These are phyloP conservation scores for Rhexocercosporidium sp. DNA, from an alignment of 2,329 filamentous ascomycete species.

Conservation along the genomic window DNA sequence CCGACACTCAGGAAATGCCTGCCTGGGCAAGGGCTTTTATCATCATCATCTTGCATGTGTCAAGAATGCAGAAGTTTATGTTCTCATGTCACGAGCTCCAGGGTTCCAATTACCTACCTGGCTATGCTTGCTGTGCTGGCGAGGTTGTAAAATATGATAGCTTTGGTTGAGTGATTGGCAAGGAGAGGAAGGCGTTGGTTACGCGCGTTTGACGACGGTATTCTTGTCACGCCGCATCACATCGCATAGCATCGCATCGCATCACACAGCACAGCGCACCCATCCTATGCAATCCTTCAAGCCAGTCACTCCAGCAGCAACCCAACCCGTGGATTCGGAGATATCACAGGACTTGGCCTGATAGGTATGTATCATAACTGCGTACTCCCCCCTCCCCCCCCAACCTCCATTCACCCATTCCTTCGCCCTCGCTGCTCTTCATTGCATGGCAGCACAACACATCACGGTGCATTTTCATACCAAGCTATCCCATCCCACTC, in stretches of 20 bases:
- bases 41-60: slow-evolving; percentile 12
- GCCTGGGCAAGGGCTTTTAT: too few relatives aligned
- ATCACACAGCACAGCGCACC: background rate
- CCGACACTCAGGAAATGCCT: background rate
- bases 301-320: slow-evolving; percentile 1
- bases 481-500: background rate
- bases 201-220: background rate
- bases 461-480: background rate
- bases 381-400: background rate
- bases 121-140: background rate
- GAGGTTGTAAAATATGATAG: background rate
- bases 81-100: background rate
- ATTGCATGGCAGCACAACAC: background rate
- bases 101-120: too few relatives aligned
- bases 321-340: background rate
- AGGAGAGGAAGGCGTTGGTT: background rate
- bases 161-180: too few relatives aligned
- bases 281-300: background rate
- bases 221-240: background rate
- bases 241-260: background rate
- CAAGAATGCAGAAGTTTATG: background rate
- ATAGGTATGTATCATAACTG: background rate
- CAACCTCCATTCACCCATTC: background rate
- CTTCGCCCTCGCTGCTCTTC: background rate
- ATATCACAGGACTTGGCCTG: background rate